A percentile compares a stretch with the other conserved stretches of the same genome.
Conservation (phyloP, 352 stramenopile species). For the Phytophthora pseudosyringae region DNA sequence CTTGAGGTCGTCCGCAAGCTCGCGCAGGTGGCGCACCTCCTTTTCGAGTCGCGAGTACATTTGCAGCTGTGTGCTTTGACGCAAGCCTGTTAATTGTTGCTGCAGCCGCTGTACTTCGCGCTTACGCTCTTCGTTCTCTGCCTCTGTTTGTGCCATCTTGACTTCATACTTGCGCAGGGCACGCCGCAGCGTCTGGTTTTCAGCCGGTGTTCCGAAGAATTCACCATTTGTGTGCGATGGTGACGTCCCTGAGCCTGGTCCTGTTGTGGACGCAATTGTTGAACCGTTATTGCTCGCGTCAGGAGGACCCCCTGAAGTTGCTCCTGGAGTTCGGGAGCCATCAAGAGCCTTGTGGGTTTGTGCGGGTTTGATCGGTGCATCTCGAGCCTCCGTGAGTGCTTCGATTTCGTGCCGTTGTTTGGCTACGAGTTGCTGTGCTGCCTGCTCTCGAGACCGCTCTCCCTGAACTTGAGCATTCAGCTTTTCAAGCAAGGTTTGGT, state of each 20-base stretch:
- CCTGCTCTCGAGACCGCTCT: slow-evolving; percentile 9
- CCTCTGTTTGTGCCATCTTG: slow-evolving; percentile 52
- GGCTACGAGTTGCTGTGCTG: slow-evolving; percentile 16
- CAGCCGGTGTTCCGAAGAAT: slow-evolving; percentile 43
- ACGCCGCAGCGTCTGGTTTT: slow-evolving; percentile 60
- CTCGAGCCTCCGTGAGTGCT: slow-evolving; percentile 23
- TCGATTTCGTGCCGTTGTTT: slow-evolving; percentile 31
- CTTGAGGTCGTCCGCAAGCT: slow-evolving; percentile 38
- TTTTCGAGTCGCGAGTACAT: slow-evolving; percentile 60
- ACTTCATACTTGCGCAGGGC: slow-evolving; percentile 61
- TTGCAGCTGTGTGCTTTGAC: slow-evolving; percentile 61
- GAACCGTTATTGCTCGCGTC: neutral
- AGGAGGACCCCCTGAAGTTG: neutral
- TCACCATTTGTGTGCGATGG: slow-evolving; percentile 25
- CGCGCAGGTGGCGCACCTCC: slow-evolving; percentile 42
- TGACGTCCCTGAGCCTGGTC: slow-evolving; percentile 5
- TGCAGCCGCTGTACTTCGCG: slow-evolving; percentile 53
- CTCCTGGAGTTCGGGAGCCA: neutral
- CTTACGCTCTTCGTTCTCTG: slow-evolving; percentile 48
- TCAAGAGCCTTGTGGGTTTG: slow-evolving; percentile 25
- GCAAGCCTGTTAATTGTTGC: slow-evolving; percentile 56
- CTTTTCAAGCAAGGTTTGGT: slow-evolving; percentile 44
- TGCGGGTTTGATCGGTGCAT: slow-evolving; percentile 13
- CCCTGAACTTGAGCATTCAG: slow-evolving; percentile 31
- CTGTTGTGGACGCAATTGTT: neutral